A percentile compares a stretch with the other conserved stretches of the same genome.
Evolutionary conservation across 2,329 filamentous ascomycete genomes (phyloP).

Genomic region (Fusarium sp.): DNA sequence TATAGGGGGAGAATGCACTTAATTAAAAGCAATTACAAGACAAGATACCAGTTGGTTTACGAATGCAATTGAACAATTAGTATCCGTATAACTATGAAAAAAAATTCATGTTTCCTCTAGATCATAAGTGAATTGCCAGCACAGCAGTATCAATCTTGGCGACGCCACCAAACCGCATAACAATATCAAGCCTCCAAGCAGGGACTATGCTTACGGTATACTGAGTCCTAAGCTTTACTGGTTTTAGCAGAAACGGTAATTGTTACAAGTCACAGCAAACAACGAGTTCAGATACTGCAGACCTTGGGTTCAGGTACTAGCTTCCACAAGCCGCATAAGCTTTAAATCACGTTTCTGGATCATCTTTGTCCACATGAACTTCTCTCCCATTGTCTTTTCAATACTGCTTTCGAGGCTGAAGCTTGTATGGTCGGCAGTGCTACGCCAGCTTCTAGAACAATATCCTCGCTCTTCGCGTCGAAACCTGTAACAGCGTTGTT

Average conservation of each 20-base stretch:
- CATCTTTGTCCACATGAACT: neutral
- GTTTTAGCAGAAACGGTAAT: neutral
- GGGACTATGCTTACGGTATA: neutral
- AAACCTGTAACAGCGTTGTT: neutral
- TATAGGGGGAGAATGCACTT: neutral
- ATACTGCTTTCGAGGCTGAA: conserved; percentile 6
- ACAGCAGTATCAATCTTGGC: conserved; percentile 8
- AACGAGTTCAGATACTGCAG: neutral
- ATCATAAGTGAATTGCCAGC: neutral
- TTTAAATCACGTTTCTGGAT: neutral
- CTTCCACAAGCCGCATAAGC: neutral
- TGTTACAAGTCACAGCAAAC: neutral
- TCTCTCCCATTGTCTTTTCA: neutral
- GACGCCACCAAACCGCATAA: conserved; percentile 15
- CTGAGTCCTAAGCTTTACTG: neutral
- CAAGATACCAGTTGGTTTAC: no score
- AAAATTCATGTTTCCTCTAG: neutral
- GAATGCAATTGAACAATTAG: neutral
- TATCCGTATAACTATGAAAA: neutral
- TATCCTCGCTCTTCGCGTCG: neutral
- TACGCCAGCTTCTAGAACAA: conserved; percentile 2
- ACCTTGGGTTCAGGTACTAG: neutral
- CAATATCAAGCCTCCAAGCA: conserved; percentile 23
- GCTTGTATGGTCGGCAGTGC: neutral
- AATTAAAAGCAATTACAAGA: neutral